A percentile compares a stretch with the other conserved stretches of the same genome.
phyloP scores from a whole-genome alignment of 768 basidiomycete genomes.

The Xerocomus brunneocitrinus region DNA sequence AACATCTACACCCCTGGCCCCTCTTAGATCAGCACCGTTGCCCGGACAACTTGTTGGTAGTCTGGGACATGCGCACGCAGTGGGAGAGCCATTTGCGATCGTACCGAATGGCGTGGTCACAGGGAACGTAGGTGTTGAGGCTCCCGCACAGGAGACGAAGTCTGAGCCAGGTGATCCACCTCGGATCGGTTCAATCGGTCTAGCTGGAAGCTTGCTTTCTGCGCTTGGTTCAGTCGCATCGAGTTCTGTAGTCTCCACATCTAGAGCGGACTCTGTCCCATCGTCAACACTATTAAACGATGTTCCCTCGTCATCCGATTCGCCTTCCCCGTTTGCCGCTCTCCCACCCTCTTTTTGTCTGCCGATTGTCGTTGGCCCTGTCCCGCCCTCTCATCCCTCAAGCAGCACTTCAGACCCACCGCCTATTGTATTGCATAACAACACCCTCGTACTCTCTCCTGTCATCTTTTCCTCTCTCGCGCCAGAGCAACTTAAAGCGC shows the following conservation, averaged over 20 bases:
- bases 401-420: constrained; percentile 39
- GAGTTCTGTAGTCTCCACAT: neutral
- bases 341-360: constrained; percentile 50
- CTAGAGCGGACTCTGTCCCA: neutral
- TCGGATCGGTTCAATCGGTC: neutral
- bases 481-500: constrained; percentile 63
- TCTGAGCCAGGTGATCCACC: constrained; percentile 3
- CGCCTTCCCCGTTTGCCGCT: constrained; percentile 26
- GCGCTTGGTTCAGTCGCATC: neutral
- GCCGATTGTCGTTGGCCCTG: constrained; percentile 72
- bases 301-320: constrained; percentile 12
- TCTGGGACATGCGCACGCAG: neutral
- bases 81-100: constrained; percentile 3
- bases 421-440: constrained; percentile 80
- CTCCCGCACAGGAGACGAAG: constrained; percentile 1
- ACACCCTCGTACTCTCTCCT: constrained; percentile 80
- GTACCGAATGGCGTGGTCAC: neutral
- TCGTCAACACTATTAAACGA: constrained; percentile 15
- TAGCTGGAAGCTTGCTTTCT: neutral
- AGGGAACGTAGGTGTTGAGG: neutral
- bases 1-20: constrained; percentile 59
- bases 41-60: constrained; percentile 4
- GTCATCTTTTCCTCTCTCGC: constrained; percentile 77
- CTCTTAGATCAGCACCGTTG: constrained; percentile 25
- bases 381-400: constrained; percentile 59